Conservation (phyloP, 2,329 filamentous ascomycete species). For the Fusarium anthophilum region DNA sequence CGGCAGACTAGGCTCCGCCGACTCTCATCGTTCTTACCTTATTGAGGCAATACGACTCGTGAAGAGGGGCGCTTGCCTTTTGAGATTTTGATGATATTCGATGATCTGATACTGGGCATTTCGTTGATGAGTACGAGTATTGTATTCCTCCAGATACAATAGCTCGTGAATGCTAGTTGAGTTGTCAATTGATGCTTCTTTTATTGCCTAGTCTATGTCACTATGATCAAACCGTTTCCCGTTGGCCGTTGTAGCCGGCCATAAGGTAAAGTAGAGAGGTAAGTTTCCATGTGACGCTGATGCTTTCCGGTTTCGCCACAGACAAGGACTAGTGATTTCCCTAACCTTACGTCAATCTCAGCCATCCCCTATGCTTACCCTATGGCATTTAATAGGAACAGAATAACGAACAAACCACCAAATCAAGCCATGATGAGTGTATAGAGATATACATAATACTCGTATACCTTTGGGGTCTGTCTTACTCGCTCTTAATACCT, state of each 20-base stretch:
- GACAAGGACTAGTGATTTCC: neutral
- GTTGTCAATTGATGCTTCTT: neutral
- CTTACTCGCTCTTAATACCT: neutral
- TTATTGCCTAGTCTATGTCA: neutral
- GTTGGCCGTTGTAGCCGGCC: slow-evolving; percentile 7
- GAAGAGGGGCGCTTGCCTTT: neutral
- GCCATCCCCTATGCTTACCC: neutral
- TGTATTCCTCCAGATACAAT: neutral
- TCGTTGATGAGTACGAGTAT: neutral
- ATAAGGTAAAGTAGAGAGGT: neutral
- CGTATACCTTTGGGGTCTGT: neutral
- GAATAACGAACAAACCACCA: neutral
- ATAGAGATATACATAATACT: too few relatives aligned
- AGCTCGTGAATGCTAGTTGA: neutral
- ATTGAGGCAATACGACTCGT: slow-evolving; percentile 5
- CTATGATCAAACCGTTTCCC: neutral
- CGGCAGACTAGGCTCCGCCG: slow-evolving; percentile 29
- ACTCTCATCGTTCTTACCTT: slow-evolving; percentile 22
- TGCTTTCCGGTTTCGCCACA: slow-evolving; percentile 26
- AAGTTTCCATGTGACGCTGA: slow-evolving; percentile 33
- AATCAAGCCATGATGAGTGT: neutral
- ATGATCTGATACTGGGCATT: neutral
- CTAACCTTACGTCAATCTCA: neutral
- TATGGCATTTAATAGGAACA: neutral
- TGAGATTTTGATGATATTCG: neutral